Conservation (phyloP, 192 early-diverging fungal genomes). For the Backusella tuberculispora region DNA sequence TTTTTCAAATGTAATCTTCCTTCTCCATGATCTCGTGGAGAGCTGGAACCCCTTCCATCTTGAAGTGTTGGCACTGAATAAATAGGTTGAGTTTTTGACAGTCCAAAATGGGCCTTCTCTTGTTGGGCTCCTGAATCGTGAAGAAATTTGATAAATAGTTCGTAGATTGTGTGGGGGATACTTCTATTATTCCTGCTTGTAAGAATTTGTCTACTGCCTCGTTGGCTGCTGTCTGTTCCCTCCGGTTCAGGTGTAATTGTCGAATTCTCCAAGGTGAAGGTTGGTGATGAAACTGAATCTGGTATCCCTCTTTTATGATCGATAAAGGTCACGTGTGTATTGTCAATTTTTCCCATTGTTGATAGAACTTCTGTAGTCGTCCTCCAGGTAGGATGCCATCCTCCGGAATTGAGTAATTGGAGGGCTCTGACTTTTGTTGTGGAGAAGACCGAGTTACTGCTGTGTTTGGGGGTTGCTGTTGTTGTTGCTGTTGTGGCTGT, state of each 20-base stretch:
- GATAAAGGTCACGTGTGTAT: slow-evolving; percentile 1
- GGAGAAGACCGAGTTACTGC: not conserved
- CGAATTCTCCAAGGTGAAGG: not conserved
- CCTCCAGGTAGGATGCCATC: slow-evolving; percentile 2
- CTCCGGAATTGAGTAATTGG: not conserved
- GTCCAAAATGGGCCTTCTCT: slow-evolving; percentile 9
- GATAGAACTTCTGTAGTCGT: not conserved
- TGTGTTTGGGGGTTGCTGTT: not conserved
- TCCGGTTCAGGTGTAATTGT: not conserved
- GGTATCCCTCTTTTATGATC: not conserved
- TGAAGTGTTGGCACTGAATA: slow-evolving; percentile 21
- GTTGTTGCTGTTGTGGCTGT: not conserved
- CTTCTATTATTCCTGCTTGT: not conserved
- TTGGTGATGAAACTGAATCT: not conserved
- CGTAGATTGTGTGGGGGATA: not conserved
- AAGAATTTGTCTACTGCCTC: not conserved
- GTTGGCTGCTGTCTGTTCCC: not conserved
- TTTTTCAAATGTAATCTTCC: slow-evolving; percentile 13
- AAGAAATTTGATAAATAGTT: not conserved
- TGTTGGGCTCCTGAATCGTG: not conserved
- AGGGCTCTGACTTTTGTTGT: not conserved
- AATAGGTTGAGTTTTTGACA: slow-evolving; percentile 7
- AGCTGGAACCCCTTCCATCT: slow-evolving; percentile 29
- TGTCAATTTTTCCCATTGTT: not conserved
- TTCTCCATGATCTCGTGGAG: slow-evolving; percentile 14